These are phyloP conservation scores for Aspergillus glaucus DNA, from an alignment of 2,329 filamentous ascomycete species.

Conservation along the genomic window DNA sequence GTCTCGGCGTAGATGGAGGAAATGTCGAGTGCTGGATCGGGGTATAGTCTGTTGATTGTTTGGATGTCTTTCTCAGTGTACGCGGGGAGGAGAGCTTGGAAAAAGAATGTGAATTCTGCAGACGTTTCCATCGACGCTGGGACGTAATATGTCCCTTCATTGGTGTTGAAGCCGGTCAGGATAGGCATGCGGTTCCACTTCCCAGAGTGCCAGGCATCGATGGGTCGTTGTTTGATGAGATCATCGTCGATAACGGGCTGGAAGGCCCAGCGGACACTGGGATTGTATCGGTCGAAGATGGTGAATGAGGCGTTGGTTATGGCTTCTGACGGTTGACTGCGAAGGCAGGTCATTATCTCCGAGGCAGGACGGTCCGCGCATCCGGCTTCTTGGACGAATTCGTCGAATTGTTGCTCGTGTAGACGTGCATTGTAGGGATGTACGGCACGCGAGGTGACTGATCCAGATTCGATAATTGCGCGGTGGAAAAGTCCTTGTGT, in stretches of 20 bases:
- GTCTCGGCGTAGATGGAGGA: conserved; percentile 20
- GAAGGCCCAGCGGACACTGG: conserved; percentile 52
- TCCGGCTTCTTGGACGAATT: conserved; percentile 33
- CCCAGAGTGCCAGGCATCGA: conserved; percentile 52
- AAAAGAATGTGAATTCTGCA: conserved; percentile 55
- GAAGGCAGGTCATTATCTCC: conserved; percentile 37
- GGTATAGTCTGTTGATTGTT: conserved; percentile 56
- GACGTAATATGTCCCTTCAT: conserved; percentile 63
- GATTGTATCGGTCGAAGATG: conserved; percentile 43
- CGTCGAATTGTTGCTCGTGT: conserved; percentile 41
- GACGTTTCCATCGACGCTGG: conserved; percentile 43
- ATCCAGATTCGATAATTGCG: conserved; percentile 43
- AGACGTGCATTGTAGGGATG: conserved; percentile 36
- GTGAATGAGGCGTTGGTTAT: conserved; percentile 37
- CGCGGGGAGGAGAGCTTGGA: conserved; percentile 54
- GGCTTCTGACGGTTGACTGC: conserved; percentile 29
- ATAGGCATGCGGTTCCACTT: conserved; percentile 54
- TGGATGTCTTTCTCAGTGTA: conserved; percentile 49
- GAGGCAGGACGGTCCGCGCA: conserved; percentile 22
- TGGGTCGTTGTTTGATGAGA: conserved; percentile 52
- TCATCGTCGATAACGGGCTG: conserved; percentile 62
- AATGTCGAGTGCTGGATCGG: conserved; percentile 46
- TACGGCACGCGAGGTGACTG: conserved; percentile 42
- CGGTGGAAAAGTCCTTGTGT: conserved; percentile 38
- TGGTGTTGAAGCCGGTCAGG: conserved; percentile 63